Percentiles rank a stretch among this genome's conserved stretches.
Conservation (phyloP, 345 rosid genomes). For the Euphorbia lathyris region DNA sequence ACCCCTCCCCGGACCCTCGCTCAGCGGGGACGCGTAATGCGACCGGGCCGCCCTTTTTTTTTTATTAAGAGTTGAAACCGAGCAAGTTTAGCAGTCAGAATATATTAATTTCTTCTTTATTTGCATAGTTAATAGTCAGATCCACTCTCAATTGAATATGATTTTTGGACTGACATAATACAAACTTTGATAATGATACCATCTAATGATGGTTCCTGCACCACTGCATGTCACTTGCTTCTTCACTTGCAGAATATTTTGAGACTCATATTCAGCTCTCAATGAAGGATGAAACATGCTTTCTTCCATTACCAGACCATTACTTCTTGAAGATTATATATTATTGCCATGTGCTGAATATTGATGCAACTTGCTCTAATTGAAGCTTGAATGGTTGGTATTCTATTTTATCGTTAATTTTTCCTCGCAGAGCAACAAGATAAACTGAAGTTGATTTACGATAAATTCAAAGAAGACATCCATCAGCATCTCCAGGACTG, state of each 20-base stretch:
- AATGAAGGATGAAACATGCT: neutral
- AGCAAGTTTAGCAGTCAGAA: too few species aligned
- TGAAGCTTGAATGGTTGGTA: slow-evolving; percentile 2
- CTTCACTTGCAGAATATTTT: neutral
- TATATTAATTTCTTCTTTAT: neutral
- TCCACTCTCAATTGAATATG: neutral
- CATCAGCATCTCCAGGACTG: slow-evolving; percentile 58
- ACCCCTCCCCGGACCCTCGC: too few species aligned
- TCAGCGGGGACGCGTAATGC: too few species aligned
- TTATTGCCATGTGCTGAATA: neutral
- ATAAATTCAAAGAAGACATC: slow-evolving; percentile 63
- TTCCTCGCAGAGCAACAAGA: slow-evolving; percentile 63
- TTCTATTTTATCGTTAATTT: neutral
- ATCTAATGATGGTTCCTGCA: neutral
- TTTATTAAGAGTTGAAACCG: too few species aligned
- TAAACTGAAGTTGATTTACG: slow-evolving; percentile 58
- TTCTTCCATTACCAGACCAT: neutral
- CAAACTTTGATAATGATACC: neutral
- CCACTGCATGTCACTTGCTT: neutral
- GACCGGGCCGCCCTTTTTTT: too few species aligned
- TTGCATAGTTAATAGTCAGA: neutral
- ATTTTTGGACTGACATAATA: neutral
- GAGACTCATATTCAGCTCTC: neutral
- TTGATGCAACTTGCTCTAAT: neutral
- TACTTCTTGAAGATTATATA: neutral